Base-by-base conservation (phyloP, 257 asterid species). In the Linderniella brevidens region DNA sequence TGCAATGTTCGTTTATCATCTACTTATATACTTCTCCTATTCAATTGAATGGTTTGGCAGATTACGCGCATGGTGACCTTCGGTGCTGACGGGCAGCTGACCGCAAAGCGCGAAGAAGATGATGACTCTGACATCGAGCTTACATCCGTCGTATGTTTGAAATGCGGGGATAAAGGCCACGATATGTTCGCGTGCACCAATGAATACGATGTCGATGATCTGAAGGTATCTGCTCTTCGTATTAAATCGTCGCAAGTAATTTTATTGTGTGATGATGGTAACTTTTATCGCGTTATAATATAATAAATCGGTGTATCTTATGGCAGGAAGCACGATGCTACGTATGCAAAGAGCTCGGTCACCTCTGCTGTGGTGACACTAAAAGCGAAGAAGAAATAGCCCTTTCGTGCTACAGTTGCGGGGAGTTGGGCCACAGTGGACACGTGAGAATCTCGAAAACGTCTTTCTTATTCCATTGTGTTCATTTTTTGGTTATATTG, bases 391-490 rank as follows among this genome's bases (percentile, higher is more conserved):
- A 59, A 52, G 47, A 59, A 38, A 56, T 4, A 19, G 53, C 15
- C 45, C 63, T 59, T 45, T 72, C 80, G 10, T 76, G 80, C 53
- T 76, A 58, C 63, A 44, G 14, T 8, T 76, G 80, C 48, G 84
- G 84, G 66, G 36, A 49, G 63, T 50, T 50, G 13, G 70, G 65
- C 36, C 80, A 76, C 49, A 47, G 19, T 20, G 75, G 75, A 53
- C 55, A 18, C 60, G 80, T 72, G 52, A 66, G 69, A 25, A 25
- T 25, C 32, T 25, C 32, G 6, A 25, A 25, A 25, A 25, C 32
- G 32, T 25, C 32, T 25, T 6, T 25, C 6, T 25, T 25, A 25
- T 25, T 25, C 32, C 32, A 6, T 25, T 25, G 6, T 25, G 32
- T 3, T 25, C 6, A 2, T 6, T 25, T 25, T 25, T 25, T 25